Percentiles rank a stretch among this genome's conserved stretches.
Conservation (phyloP, 495 filamentous ascomycete genomes). For the Hapsidospora chrysogenum region DNA sequence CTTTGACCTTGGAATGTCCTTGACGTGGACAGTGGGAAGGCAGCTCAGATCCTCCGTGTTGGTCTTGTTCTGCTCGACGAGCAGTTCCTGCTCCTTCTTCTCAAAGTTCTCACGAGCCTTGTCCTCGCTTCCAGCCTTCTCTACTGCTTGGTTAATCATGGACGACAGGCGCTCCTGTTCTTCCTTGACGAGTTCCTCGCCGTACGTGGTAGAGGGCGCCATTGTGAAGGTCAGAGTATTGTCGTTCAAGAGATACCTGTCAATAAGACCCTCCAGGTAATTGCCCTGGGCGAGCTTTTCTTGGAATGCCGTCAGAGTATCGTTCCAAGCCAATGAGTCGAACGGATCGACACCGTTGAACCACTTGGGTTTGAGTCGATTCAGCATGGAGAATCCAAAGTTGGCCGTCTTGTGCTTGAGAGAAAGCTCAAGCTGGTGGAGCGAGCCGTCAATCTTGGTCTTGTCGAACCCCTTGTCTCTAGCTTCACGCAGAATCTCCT, state of each 20-base stretch:
- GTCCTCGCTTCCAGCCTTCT: constrained; percentile 49
- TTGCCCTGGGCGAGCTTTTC: constrained; percentile 45
- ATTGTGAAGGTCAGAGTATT: constrained; percentile 85
- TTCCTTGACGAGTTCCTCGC: constrained; percentile 55
- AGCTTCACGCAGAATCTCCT: constrained; percentile 46
- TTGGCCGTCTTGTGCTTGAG: constrained; percentile 90
- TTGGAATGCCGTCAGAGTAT: constrained; percentile 70
- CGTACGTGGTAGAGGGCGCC: constrained; percentile 63
- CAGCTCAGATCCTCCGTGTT: constrained; percentile 71
- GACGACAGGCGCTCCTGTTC: constrained; percentile 50
- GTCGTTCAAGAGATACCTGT: constrained; percentile 82
- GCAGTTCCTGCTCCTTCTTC: constrained; percentile 60
- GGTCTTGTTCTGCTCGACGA: constrained; percentile 67
- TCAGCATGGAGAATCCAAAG: constrained; percentile 83
- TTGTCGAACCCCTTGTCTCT: constrained; percentile 64
- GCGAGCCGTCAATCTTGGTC: constrained; percentile 77
- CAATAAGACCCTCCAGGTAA: constrained; percentile 70
- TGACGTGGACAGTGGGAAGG: constrained; percentile 71
- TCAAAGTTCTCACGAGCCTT: constrained; percentile 53
- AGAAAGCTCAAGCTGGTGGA: constrained; percentile 81
- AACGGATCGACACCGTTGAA: constrained; percentile 92
- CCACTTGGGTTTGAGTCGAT: constrained; percentile 76
- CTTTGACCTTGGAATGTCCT: constrained; percentile 69
- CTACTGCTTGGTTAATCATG: constrained; percentile 53
- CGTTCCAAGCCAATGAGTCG: constrained; percentile 76